Conservation (phyloP, 805 yeast species). For the Metschnikowia cubensis region DNA sequence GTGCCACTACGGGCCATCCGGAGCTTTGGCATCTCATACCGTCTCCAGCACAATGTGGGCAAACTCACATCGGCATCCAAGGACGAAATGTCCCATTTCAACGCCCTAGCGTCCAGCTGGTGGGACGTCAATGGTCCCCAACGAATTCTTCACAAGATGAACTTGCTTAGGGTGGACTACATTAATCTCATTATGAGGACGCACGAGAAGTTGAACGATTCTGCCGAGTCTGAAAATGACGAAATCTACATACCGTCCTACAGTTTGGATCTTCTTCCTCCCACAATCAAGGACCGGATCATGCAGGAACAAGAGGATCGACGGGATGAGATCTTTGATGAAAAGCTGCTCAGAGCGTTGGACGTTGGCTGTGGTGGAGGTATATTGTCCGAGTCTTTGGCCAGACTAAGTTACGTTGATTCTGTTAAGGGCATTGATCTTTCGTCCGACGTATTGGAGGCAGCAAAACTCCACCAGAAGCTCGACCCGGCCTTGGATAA, state of each 20-base stretch:
- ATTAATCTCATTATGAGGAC: conserved; percentile 56
- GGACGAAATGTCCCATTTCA: conserved; percentile 77
- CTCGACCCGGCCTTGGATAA: conserved; percentile 59
- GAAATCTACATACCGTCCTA: conserved; percentile 76
- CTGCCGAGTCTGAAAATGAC: conserved; percentile 29
- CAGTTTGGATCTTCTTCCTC: conserved; percentile 62
- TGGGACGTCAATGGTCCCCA: conserved; percentile 96
- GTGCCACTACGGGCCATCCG: conserved; percentile 5
- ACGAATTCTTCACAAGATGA: conserved; percentile 92
- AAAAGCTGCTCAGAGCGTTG: conserved; percentile 49
- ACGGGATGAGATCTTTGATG: conserved; percentile 32
- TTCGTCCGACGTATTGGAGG: conserved; percentile 74
- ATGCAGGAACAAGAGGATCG: conserved; percentile 47
- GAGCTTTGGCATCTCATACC: conserved; percentile 4
- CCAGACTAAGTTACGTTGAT: conserved; percentile 61
- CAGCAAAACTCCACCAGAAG: conserved; percentile 66
- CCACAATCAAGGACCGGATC: conserved; percentile 45
- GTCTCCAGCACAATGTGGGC: neutral
- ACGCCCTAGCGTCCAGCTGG: conserved; percentile 90
- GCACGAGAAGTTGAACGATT: conserved; percentile 40
- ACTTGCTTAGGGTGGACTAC: conserved; percentile 82
- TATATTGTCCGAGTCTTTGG: conserved; percentile 79
- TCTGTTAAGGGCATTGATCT: conserved; percentile 81
- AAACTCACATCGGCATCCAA: conserved; percentile 42
- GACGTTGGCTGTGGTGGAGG: conserved; percentile 99